These are phyloP conservation scores for Phyllosticta citribraziliensis DNA, from an alignment of 2,329 filamentous ascomycete genomes.

Conservation along the genomic window DNA sequence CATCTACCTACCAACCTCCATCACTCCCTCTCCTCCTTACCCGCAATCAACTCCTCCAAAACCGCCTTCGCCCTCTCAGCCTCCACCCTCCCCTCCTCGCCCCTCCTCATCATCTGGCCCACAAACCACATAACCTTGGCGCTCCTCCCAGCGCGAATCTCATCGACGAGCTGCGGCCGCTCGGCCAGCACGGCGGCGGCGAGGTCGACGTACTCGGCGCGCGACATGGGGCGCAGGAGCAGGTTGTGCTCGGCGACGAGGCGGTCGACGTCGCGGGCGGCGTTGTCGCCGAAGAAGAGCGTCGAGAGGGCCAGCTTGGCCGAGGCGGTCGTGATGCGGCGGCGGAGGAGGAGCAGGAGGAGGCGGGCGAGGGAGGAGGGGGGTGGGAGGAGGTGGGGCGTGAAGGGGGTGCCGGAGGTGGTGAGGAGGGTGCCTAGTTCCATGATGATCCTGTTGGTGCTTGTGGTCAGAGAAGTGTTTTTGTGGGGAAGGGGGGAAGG, in stretches of 20 bases:
- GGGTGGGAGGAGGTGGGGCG: conserved; percentile 28
- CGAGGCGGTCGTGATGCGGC: conserved; percentile 42
- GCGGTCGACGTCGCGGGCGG: conserved; percentile 34
- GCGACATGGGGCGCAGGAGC: conserved; percentile 44
- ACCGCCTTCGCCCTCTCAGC: conserved; percentile 48
- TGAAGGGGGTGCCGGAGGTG: conserved; percentile 29
- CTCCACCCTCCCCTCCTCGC: conserved; percentile 52
- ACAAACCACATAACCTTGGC: conserved; percentile 62
- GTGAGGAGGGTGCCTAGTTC: conserved; percentile 41
- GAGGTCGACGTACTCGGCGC: conserved; percentile 45
- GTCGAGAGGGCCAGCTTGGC: conserved; percentile 50
- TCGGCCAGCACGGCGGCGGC: conserved; percentile 44
- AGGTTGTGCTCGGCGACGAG: conserved; percentile 50
- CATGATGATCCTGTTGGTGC: conserved; percentile 34
- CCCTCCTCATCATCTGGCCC: conserved; percentile 56
- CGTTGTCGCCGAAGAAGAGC: conserved; percentile 44
- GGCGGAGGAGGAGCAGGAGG: conserved; percentile 30
- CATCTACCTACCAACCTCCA: too few species aligned
- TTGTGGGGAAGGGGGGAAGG: too few species aligned
- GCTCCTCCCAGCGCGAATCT: conserved; percentile 48
- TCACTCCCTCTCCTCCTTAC: background rate
- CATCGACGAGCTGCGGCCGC: conserved; percentile 48
- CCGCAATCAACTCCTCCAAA: conserved; percentile 38
- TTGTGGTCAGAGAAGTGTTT: too few species aligned
- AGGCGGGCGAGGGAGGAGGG: conserved; percentile 33